phyloP scores from a whole-genome alignment of 306 rosid species.

The Casuarina equisetifolia region DNA sequence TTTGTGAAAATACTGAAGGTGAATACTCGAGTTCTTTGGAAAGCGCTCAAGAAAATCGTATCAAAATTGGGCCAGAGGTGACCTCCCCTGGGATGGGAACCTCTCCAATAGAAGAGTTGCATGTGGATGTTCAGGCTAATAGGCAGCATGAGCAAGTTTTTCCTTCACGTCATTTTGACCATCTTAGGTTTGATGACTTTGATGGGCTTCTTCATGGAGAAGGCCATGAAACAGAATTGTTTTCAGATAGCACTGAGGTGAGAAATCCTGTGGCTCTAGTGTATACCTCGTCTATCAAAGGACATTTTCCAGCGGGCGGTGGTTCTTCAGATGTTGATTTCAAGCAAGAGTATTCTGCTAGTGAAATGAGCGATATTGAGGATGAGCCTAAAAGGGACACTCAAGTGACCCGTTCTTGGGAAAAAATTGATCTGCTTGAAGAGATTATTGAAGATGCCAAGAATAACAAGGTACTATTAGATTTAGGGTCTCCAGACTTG shows the following conservation, averaged over 20 bases:
- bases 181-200: constrained; percentile 17
- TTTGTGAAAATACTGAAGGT: constrained; percentile 10
- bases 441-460: constrained; percentile 76
- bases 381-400: constrained; percentile 32
- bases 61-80: neutral
- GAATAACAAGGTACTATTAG: constrained; percentile 69
- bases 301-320: constrained; percentile 21
- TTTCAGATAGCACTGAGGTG: constrained; percentile 17
- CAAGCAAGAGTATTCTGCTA: constrained; percentile 22
- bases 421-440: constrained; percentile 64
- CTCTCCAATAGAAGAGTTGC: constrained; percentile 5
- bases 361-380: constrained; percentile 37
- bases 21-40: constrained; percentile 1
- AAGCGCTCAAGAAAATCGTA: neutral
- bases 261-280: constrained; percentile 32
- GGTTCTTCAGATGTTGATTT: constrained; percentile 24
- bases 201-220: constrained; percentile 7
- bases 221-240: constrained; percentile 22
- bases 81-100: constrained; percentile 8
- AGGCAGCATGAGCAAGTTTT: too few species aligned
- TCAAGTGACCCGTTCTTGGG: constrained; percentile 36
- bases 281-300: constrained; percentile 21
- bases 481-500: constrained; percentile 14
- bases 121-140: too few species aligned
- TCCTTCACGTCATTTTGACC: constrained; percentile 1